Evolutionary conservation across 2,329 filamentous ascomycete genomes (phyloP).

Genomic region (Chaetomiaceae sp.): DNA sequence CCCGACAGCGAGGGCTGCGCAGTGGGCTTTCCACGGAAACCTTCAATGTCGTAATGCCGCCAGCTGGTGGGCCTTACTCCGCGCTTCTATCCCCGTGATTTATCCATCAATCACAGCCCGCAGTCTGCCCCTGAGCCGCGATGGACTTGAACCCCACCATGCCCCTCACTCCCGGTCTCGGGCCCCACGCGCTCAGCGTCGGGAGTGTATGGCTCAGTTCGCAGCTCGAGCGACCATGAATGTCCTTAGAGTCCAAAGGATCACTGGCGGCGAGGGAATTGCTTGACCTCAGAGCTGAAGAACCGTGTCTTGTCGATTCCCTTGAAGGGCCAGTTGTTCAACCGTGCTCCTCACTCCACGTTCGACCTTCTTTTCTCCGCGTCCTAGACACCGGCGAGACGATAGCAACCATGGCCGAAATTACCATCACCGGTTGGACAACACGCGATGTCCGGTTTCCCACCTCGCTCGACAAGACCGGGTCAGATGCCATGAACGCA

Average conservation of each 20-base stretch:
- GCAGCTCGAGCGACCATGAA: slow-evolving; percentile 8
- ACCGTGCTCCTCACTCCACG: too few species aligned
- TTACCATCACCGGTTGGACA: slow-evolving; percentile 68
- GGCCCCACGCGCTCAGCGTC: slow-evolving; percentile 6
- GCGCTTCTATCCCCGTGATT: slow-evolving; percentile 8
- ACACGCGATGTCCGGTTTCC: slow-evolving; percentile 74
- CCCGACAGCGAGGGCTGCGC: not conserved
- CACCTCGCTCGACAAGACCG: slow-evolving; percentile 95
- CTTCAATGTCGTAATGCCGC: not conserved
- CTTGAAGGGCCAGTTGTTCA: too few species aligned
- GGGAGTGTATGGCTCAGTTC: not conserved
- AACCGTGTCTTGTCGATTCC: not conserved
- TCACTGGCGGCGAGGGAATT: not conserved
- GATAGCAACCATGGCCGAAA: slow-evolving; percentile 40
- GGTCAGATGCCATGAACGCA: slow-evolving; percentile 94
- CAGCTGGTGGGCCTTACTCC: not conserved
- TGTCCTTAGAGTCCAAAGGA: not conserved
- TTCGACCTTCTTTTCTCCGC: too few species aligned
- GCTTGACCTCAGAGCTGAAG: not conserved
- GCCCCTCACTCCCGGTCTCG: slow-evolving; percentile 19
- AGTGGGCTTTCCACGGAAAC: not conserved
- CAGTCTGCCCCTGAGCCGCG: not conserved
- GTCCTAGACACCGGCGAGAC: not conserved
- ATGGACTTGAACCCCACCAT: slow-evolving; percentile 18
- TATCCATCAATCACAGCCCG: slow-evolving; percentile 27